Percentiles rank a stretch among this genome's conserved stretches.
phyloP scores from a whole-genome alignment of 2,329 filamentous ascomycete species.

The Fusarium keratoplasticum region DNA sequence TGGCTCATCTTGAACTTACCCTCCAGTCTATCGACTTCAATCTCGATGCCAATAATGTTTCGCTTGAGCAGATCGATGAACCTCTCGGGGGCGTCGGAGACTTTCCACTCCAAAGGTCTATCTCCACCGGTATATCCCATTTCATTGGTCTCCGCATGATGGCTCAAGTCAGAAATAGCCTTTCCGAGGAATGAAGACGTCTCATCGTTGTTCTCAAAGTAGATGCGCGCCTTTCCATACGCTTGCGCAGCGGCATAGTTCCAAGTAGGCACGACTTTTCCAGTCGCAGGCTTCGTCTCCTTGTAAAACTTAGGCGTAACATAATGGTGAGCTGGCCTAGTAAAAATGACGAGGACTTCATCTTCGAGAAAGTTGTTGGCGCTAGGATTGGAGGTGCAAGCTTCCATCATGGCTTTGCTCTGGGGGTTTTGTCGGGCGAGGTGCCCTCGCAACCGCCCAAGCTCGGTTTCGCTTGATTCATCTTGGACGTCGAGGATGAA shows the following conservation, averaged over 20 bases:
- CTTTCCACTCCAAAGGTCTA: slow-evolving; percentile 59
- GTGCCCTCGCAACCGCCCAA: slow-evolving; percentile 66
- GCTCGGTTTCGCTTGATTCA: slow-evolving; percentile 52
- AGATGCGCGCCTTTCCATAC: slow-evolving; percentile 68
- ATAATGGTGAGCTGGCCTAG: slow-evolving; percentile 68
- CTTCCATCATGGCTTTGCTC: slow-evolving; percentile 68
- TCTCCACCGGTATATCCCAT: slow-evolving; percentile 64
- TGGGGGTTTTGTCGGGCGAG: slow-evolving; percentile 73
- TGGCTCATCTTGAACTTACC: slow-evolving; percentile 77
- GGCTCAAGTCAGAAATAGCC: slow-evolving; percentile 64
- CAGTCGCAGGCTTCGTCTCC: slow-evolving; percentile 71
- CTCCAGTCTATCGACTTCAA: slow-evolving; percentile 63
- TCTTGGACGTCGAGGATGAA: slow-evolving; percentile 65
- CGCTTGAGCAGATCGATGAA: slow-evolving; percentile 69
- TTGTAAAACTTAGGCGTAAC: slow-evolving; percentile 76
- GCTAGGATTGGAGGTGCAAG: slow-evolving; percentile 21
- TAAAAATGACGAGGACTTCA: slow-evolving; percentile 75
- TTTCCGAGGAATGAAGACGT: slow-evolving; percentile 58
- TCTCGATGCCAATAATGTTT: slow-evolving; percentile 70
- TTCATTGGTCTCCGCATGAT: slow-evolving; percentile 61
- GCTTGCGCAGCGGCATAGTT: slow-evolving; percentile 75
- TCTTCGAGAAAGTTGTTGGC: slow-evolving; percentile 50
- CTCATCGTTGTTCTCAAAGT: slow-evolving; percentile 59
- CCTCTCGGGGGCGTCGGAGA: slow-evolving; percentile 64
- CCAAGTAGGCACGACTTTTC: slow-evolving; percentile 78